Evolutionary conservation across 495 filamentous ascomycete genomes (phyloP), one percentile per base, ranked within the genome.

Genomic region (Penicillium manginii): DNA sequence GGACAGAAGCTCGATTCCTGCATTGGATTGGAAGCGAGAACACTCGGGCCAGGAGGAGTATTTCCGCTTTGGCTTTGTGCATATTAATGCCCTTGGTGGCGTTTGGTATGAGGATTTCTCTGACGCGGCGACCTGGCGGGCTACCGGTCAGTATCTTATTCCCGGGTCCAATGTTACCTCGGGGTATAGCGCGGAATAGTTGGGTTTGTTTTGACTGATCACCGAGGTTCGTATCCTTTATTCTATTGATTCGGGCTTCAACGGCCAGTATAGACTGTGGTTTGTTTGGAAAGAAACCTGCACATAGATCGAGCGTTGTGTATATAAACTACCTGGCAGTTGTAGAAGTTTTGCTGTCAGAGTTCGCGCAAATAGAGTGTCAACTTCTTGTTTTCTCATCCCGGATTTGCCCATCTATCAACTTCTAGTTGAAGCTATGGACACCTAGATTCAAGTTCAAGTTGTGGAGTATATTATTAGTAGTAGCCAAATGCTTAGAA

Each of bases 21-120:
- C 67, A 71, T 61, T 91, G 51, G 67, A 66, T 23, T 81, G 78
- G 78, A 70, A 69, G 3, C 65, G 78, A 10, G 57, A 78, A 15
- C 74, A 72, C 64, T 11, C 73, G 71, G 68, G 66, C 2, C 73
- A 76, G 37, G 80, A 83, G 9, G 88, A 91, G 73, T 96, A 91
- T 65, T 93, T 96, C 71, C 77, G 90, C 15, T 93, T 96, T 73
- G 88, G 80, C n/a, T 90, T 84, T 73, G 84, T 92, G 73, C 75
- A 81, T 61, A 49, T 67, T 12, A 76, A 75, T 59, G 56, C 70
- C 0, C 46, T 79, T 50, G 78, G 77, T 17, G 89, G 89, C 0
- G 82, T 84, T 47, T 71, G 73, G 50, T 83, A 80, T 63, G 85
- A 83, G 54, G 92, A 97, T 73, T 97, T 92, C 62, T 91, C 90